Evolutionary conservation across 371 early-diverging fungal genomes (phyloP), one percentile per base, ranked within the genome.

Genomic region (Circinella minor): DNA sequence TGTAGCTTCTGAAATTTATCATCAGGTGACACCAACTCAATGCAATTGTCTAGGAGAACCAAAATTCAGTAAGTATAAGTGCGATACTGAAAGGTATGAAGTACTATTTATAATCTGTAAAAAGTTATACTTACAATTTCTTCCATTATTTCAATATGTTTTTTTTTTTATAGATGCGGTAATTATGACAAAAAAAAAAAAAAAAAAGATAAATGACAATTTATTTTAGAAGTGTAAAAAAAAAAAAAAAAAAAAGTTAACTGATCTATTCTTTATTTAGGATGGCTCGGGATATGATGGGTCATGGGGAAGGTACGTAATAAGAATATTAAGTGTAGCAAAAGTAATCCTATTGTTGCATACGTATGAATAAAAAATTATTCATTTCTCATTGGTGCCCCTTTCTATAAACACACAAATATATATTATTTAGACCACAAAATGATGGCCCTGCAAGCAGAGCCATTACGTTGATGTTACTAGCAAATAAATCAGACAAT

Each of bases 361-460:
- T n/a, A n/a, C n/a, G n/a, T n/a, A 27, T 27, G 27, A 27, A 27
- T 27, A 27, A 27, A 27, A 2, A 27, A 27, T 27, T 27, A 27
- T 2, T 27, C 2, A 27, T 27, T 27, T 27, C 27, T 27, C 27
- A 27, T 27, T 27, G 27, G 27, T 27, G 27, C 43, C 11, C 3
- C 11, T 43, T 43, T 43, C 9, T 43, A 43, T 3, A 43, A 55
- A 36, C 36, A 36, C 10, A 14, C 55, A 36, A 9, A 4, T 55
- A 43, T 27, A 27, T 27, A n/a, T 36, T 36, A 34, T 49, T 46
- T 60, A 79, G 83, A 47, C 94, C 94, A 36, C 94, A 95, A 74
- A 90, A 91, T 71, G 96, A 95, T 74, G 94, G 94, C 0, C 95
- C 95, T 13, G 94, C 93, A 5, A 84, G 90, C 20, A 86, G 95